phyloP scores from a whole-genome alignment of 2,329 filamentous ascomycete genomes.

The Monosporascus sp. region DNA sequence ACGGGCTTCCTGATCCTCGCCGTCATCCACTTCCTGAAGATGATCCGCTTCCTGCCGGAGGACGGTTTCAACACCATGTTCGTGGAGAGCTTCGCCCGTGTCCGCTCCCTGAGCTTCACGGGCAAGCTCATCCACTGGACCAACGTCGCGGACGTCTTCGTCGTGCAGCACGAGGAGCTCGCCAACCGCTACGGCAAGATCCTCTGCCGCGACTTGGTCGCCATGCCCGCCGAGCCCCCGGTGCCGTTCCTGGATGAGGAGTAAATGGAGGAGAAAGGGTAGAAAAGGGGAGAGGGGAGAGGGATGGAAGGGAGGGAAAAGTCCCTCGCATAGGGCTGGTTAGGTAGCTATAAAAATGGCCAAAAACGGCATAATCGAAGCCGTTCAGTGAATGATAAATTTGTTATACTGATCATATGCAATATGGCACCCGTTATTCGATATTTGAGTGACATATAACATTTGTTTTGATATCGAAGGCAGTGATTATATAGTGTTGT shows the following conservation, averaged over 20 bases:
- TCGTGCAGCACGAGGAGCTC: conserved; percentile 75
- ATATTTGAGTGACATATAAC: too few species aligned
- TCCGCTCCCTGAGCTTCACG: conserved; percentile 75
- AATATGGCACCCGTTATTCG: too few species aligned
- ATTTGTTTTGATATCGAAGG: too few species aligned
- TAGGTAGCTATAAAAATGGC: not conserved
- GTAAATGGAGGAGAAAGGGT: not conserved
- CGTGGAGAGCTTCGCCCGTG: conserved; percentile 88
- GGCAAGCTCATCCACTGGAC: conserved; percentile 65
- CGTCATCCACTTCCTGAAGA: conserved; percentile 42
- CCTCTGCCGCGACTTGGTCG: conserved; percentile 7
- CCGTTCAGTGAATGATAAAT: too few species aligned
- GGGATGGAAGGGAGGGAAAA: not conserved
- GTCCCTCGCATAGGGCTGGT: not conserved
- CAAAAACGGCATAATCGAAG: not conserved
- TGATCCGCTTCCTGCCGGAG: conserved; percentile 38
- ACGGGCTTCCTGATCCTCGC: conserved; percentile 72
- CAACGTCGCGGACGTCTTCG: conserved; percentile 66
- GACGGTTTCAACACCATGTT: conserved; percentile 70
- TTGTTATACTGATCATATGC: too few species aligned
- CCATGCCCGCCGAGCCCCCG: conserved; percentile 1
- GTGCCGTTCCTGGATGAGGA: not conserved
- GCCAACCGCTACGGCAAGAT: conserved; percentile 23
- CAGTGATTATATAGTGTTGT: too few species aligned
- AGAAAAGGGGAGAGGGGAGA: not conserved